Evolutionary conservation across 1,139 yeast genomes (phyloP).

Genomic region (Geotrichum phurueaensis): DNA sequence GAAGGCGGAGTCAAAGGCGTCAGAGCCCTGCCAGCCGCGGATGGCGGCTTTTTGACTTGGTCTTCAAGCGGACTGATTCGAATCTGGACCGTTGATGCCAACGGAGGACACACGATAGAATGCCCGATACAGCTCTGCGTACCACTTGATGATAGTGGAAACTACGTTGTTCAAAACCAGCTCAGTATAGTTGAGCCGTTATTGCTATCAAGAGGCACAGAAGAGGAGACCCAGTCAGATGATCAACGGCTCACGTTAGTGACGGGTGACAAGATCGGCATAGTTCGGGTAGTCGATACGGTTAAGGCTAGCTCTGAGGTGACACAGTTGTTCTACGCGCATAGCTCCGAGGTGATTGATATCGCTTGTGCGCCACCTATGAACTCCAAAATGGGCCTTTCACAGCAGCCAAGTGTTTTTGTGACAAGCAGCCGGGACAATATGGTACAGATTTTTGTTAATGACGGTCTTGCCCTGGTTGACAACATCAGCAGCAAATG

Average conservation of each 20-base stretch:
- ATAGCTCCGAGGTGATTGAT: conserved; percentile 28
- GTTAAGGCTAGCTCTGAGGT: not conserved
- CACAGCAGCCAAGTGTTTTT: conserved; percentile 16
- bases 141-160: not conserved
- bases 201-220: not conserved
- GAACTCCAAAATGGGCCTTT: not conserved
- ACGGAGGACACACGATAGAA: not conserved
- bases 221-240: not conserved
- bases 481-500: conserved; percentile 32
- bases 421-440: conserved; percentile 49
- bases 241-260: conserved; percentile 15
- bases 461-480: conserved; percentile 6
- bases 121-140: conserved; percentile 16
- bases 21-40: not conserved
- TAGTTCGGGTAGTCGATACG: conserved; percentile 16
- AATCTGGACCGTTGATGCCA: conserved; percentile 24
- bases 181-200: not conserved
- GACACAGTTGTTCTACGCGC: conserved; percentile 24
- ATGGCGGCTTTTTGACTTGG: conserved; percentile 27
- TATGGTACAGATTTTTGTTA: conserved; percentile 50
- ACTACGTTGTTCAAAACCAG: not conserved
- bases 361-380: conserved; percentile 19
- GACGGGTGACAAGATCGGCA: conserved; percentile 25
- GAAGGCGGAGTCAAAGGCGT: conserved; percentile 14
- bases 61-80: conserved; percentile 26